Percentiles rank a stretch among this genome's conserved stretches.
Evolutionary conservation across 2,329 filamentous ascomycete genomes (phyloP).

Genomic region (Apiospora marii): DNA sequence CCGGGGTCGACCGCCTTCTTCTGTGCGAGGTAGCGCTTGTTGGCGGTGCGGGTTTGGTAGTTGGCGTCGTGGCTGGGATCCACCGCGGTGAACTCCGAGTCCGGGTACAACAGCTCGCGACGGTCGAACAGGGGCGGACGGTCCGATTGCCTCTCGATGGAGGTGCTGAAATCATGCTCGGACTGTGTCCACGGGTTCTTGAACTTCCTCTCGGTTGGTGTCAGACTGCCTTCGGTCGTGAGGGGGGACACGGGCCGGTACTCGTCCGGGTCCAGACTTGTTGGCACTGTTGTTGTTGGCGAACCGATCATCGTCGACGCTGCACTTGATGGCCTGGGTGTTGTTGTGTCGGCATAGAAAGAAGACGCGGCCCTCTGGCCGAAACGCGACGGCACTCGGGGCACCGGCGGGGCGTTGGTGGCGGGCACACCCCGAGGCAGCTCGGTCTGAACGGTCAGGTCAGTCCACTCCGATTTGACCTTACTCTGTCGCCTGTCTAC

Average conservation of each 20-base stretch:
- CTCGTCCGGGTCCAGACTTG: not conserved
- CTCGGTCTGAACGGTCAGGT: conserved; percentile 3
- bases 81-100: not conserved
- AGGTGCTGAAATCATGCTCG: not conserved
- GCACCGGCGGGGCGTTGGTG: not conserved
- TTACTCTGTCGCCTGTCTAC: not conserved
- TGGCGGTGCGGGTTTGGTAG: not conserved
- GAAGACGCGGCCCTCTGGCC: not conserved
- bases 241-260: not conserved
- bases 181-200: not conserved
- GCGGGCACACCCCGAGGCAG: not conserved
- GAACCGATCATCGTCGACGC: not conserved
- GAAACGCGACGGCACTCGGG: not conserved
- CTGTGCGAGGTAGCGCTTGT: not conserved
- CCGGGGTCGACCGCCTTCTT: not conserved
- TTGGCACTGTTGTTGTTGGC: not conserved
- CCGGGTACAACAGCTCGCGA: not conserved
- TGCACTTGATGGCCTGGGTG: not conserved
- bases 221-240: not conserved
- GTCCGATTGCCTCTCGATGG: not conserved
- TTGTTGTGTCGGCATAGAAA: not conserved
- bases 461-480: conserved; percentile 15
- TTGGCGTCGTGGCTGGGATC: not conserved
- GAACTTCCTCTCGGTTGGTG: not conserved
- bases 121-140: conserved; percentile 6